A percentile compares a stretch with the other conserved stretches of the same genome.
Conservation (phyloP, 495 filamentous ascomycete genomes). For the Tuber microsphaerosporum region DNA sequence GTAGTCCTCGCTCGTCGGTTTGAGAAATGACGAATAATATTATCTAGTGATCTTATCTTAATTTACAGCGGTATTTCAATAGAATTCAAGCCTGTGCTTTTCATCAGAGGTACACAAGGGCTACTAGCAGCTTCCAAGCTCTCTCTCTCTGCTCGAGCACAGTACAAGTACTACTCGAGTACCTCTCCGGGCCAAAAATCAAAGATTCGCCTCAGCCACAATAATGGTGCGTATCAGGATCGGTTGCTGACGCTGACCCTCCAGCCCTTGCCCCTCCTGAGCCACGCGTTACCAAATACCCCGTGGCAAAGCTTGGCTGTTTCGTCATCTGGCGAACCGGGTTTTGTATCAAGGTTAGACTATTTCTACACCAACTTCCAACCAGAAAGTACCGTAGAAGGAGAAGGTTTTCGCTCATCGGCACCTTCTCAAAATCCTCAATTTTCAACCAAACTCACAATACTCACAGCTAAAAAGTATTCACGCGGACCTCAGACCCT, state of each 20-base stretch:
- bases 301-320: slow-evolving; percentile 5
- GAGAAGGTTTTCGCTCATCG: neutral
- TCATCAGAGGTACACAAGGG: neutral
- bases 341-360: neutral
- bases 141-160: neutral
- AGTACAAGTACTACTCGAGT: neutral
- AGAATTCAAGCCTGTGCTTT: neutral
- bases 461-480: neutral
- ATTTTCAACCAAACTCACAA: neutral
- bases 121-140: neutral
- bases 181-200: neutral
- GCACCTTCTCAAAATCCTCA: neutral
- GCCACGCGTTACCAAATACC: slow-evolving; percentile 11
- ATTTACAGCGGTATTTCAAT: neutral
- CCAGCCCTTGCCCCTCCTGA: slow-evolving; percentile 13
- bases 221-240: neutral
- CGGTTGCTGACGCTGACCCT: slow-evolving; percentile 8
- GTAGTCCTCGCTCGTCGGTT: neutral
- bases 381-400: neutral
- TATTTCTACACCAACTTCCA: neutral
- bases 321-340: slow-evolving; percentile 11
- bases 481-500: neutral
- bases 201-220: neutral
- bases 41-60: neutral
- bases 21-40: neutral